Base-by-base conservation (phyloP, 306 rosid genomes). In the Cicer arietinum region DNA sequence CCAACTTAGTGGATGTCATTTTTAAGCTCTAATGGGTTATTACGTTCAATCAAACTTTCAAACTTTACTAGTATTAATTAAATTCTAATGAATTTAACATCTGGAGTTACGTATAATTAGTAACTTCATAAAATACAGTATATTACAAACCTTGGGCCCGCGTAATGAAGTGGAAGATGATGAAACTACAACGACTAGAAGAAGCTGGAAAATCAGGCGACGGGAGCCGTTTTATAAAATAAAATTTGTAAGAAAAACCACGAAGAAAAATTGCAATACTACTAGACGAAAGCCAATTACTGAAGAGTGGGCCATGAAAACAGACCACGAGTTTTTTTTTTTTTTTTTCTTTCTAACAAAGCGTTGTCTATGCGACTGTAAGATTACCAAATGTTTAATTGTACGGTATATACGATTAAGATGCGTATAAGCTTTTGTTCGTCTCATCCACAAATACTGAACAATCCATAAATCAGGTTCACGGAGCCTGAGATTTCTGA, bases 401-500 rank as follows among this genome's bases (percentile, higher is more conserved):
- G 58, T 68, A 67, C 7, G 71, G 68, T 48, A 57, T 67, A 51
- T 66, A 53, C 69, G 57, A 44, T 57, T 8, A 30, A 69, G 61
- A 60, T 40, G 64, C 16, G 45, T 59, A 52, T 62, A 50, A 9
- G 37, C 17, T 35, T 40, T 44, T 71, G 75, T 72, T 41, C 17
- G 74, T 37, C 56, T 53, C 51, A 42, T 81, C 75, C 46, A 39
- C 56, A 52, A 42, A 57, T 60, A 45, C 52, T 59, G 73, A 22
- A 20, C 61, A 46, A 30, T 22, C 14, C 16, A 25, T 10, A 75
- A 42, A 22, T 82, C 20, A 75, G 70, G 50, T 51, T 89, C 85
- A 85, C 51, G 16, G 59, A 64, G 78, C 90, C 83, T 87, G 87
- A 25, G 90, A 84, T 84, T 79, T 92, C 87, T 85, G 96, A 84